These are phyloP conservation scores for Chloromonas sp. DNA, from an alignment of 163 green algal genomes.

Conservation along the genomic window DNA sequence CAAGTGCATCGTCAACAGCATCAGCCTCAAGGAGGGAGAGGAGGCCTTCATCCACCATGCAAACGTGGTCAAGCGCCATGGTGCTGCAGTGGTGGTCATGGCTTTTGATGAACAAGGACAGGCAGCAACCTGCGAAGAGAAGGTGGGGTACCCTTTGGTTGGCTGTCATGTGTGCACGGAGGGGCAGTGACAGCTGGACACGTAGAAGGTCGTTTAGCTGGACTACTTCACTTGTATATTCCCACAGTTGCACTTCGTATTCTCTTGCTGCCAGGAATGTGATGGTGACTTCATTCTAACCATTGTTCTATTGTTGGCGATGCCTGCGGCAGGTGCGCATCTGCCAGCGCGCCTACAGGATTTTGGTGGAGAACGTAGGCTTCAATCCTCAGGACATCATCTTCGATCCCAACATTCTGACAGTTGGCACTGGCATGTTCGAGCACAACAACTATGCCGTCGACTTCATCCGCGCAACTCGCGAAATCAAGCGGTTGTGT, in stretches of 20 bases:
- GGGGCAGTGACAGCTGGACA: too few species aligned
- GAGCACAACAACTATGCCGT: conserved; percentile 99
- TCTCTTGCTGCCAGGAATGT: background rate
- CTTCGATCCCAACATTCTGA: conserved; percentile 99
- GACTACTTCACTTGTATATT: too few species aligned
- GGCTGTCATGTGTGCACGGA: too few species aligned
- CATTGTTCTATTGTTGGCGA: background rate
- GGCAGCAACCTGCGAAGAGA: conserved; percentile 77
- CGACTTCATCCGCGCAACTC: conserved; percentile 90
- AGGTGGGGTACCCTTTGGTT: conserved; percentile 41
- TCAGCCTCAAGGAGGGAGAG: conserved; percentile 90
- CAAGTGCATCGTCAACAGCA: too few species aligned
- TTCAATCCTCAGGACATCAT: conserved; percentile 95
- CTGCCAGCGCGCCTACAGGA: conserved; percentile 87
- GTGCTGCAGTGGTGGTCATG: conserved; percentile 96
- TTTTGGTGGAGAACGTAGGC: conserved; percentile 93
- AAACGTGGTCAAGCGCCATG: conserved; percentile 76
- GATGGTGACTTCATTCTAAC: background rate
- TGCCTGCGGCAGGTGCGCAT: conserved; percentile 67
- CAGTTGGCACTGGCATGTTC: conserved; percentile 88
- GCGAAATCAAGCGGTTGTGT: conserved; percentile 93
- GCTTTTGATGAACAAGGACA: conserved; percentile 97
- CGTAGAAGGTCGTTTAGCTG: too few species aligned
- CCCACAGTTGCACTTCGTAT: background rate
- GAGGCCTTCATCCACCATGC: conserved; percentile 84